Conservation (phyloP, 805 yeast species). For the Myxozyma geophila region DNA sequence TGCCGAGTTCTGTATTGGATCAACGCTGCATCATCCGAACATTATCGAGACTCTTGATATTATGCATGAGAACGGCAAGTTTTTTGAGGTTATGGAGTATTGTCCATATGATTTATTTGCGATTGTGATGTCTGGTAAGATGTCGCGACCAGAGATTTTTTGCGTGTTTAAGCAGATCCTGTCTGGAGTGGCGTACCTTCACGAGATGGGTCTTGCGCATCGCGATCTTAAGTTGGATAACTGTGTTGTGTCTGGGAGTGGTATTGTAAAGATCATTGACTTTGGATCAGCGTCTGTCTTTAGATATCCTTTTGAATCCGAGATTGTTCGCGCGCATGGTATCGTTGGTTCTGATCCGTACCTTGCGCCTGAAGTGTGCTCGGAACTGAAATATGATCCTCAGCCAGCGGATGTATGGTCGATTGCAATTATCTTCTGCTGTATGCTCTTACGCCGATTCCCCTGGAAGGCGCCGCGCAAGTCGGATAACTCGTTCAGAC, state of each 20-base stretch:
- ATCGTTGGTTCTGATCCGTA: conserved; percentile 96
- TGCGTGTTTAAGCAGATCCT: conserved; percentile 86
- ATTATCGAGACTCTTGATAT: conserved; percentile 81
- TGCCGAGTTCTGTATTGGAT: conserved; percentile 82
- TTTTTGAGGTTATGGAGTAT: conserved; percentile 87
- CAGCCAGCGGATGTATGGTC: conserved; percentile 93
- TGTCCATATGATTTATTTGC: conserved; percentile 91
- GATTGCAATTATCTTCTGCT: conserved; percentile 86
- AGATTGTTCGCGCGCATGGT: conserved; percentile 72
- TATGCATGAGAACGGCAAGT: conserved; percentile 65
- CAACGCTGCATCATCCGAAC: conserved; percentile 75
- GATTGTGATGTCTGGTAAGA: conserved; percentile 84
- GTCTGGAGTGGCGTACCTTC: conserved; percentile 76
- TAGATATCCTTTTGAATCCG: conserved; percentile 63
- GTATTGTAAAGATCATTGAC: conserved; percentile 85
- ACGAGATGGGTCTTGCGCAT: conserved; percentile 84
- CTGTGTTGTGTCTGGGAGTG: conserved; percentile 78
- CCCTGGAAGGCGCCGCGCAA: conserved; percentile 95
- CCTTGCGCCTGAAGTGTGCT: conserved; percentile 87
- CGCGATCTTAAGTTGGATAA: conserved; percentile 91
- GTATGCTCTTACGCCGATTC: conserved; percentile 83
- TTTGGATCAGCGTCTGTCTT: conserved; percentile 92
- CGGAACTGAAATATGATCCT: conserved; percentile 69
- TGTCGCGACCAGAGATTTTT: conserved; percentile 68
- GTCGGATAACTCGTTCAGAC: conserved; percentile 72